phyloP scores from a whole-genome alignment of 768 basidiomycete genomes.

The Tricholoma sp. region DNA sequence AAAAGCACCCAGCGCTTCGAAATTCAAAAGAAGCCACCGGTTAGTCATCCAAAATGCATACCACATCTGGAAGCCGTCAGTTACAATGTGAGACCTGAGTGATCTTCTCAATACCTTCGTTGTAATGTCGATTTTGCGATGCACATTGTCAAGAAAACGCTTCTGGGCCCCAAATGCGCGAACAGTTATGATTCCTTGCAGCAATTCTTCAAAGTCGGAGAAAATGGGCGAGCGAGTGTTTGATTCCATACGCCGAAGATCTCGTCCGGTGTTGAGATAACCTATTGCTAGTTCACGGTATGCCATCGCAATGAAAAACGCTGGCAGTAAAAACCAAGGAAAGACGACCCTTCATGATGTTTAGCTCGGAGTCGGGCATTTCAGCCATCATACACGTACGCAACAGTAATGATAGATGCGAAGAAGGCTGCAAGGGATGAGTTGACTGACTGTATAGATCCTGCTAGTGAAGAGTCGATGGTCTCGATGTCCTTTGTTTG shows the following conservation, averaged over 20 bases:
- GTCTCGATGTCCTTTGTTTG: conserved; percentile 71
- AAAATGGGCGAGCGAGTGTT: conserved; percentile 82
- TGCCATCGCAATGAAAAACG: conserved; percentile 61
- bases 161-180: conserved; percentile 83
- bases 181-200: conserved; percentile 90
- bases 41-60: conserved; percentile 89
- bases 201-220: conserved; percentile 73
- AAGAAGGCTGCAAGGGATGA: conserved; percentile 72
- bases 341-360: conserved; percentile 50
- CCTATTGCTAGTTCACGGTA: conserved; percentile 69
- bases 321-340: conserved; percentile 79
- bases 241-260: conserved; percentile 88
- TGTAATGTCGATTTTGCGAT: conserved; percentile 70
- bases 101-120: conserved; percentile 49
- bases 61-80: conserved; percentile 53
- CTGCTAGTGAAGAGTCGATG: conserved; percentile 68
- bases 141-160: conserved; percentile 70
- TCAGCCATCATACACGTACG: conserved; percentile 35
- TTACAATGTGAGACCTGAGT: background rate
- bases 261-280: conserved; percentile 76
- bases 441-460: conserved; percentile 71
- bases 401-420: conserved; percentile 66
- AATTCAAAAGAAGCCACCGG: conserved; percentile 78
- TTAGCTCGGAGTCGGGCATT: conserved; percentile 1
- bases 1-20: conserved; percentile 71